phyloP scores from a whole-genome alignment of 2,329 filamentous ascomycete genomes.

The Chrysoporthe puriensis region DNA sequence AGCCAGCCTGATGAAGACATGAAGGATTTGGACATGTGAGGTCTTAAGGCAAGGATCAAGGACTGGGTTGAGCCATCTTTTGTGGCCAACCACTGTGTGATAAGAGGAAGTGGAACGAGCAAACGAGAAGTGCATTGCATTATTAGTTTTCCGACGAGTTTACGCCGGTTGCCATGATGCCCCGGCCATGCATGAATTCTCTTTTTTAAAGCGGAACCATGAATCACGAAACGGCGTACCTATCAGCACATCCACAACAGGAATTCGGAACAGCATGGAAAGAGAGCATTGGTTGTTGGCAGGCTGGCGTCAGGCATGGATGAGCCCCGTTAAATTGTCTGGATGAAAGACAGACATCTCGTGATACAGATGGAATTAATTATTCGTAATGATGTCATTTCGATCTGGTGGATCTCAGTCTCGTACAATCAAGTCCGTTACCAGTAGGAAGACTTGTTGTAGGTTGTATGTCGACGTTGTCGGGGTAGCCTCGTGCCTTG shows the following conservation, averaged over 20 bases:
- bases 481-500: background rate
- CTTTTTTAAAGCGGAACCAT: slow-evolving; percentile 13
- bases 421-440: background rate
- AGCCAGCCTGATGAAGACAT: slow-evolving; percentile 51
- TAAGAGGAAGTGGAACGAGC: background rate
- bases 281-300: slow-evolving; percentile 24
- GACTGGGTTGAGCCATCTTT: background rate
- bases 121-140: background rate
- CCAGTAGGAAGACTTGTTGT: background rate
- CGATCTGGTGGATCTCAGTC: background rate
- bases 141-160: background rate
- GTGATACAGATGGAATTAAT: slow-evolving; percentile 20
- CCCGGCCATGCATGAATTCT: slow-evolving; percentile 1
- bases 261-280: slow-evolving; percentile 20
- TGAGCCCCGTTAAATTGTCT: slow-evolving; percentile 10
- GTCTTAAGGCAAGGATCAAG: background rate
- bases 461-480: background rate
- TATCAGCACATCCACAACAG: slow-evolving; percentile 11
- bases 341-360: slow-evolving; percentile 11
- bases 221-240: slow-evolving; percentile 26
- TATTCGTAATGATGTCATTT: background rate
- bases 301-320: slow-evolving; percentile 25
- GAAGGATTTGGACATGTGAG: slow-evolving; percentile 34
- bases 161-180: background rate
- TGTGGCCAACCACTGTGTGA: background rate